Base-by-base conservation (phyloP, 2,329 filamentous ascomycete species). In the Alternaria tenuissima region DNA sequence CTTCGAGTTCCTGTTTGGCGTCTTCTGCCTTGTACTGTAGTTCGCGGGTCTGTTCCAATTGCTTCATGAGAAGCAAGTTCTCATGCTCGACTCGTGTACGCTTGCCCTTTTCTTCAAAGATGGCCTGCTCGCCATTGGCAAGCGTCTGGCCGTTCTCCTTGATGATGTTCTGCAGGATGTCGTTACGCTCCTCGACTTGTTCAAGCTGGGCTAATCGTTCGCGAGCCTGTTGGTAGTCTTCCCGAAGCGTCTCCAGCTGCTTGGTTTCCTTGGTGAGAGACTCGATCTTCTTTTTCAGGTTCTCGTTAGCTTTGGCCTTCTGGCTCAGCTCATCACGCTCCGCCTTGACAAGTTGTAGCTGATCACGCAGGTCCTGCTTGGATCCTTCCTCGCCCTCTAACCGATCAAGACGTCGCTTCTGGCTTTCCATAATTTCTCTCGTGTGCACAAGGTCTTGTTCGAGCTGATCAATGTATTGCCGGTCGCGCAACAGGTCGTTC, bases 201-300 rank as follows among this genome's bases (percentile, higher is more conserved):
- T 84, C 81, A 7, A 83, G 68, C 52, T 83, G 79, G 53, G 80
- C 74, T 6, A 84, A 62, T 43, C 80, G 75, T 48, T 84, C 82
- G 22, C 78, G 75, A 11, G 80, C 77, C 42, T 73, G 68, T 59
- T 82, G 80, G 30, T 84, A 74, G 57, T 84, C 81, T 64, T 82
- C 78, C 8, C 80, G 77, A 1, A 84, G 68, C 4, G 75, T 70
- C 20, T 79, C 78, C 26, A 81, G 75, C 11, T 74, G 75, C 57
- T 81, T 82, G 20, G 82, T 81, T 59, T 83, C 79, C 52, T 84
- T 82, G 42, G 82, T 81, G 42, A 85, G 69, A 4, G 80, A 75
- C 61, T 84, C 81, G 30, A 85, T 84, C 74, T 85, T 85, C 77
- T 84, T 84, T 68, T 81, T 83, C 22, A 85, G 78, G 58, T 85